Evolutionary conservation across 768 basidiomycete species (phyloP).

Genomic region (Pleurotus eryngii): DNA sequence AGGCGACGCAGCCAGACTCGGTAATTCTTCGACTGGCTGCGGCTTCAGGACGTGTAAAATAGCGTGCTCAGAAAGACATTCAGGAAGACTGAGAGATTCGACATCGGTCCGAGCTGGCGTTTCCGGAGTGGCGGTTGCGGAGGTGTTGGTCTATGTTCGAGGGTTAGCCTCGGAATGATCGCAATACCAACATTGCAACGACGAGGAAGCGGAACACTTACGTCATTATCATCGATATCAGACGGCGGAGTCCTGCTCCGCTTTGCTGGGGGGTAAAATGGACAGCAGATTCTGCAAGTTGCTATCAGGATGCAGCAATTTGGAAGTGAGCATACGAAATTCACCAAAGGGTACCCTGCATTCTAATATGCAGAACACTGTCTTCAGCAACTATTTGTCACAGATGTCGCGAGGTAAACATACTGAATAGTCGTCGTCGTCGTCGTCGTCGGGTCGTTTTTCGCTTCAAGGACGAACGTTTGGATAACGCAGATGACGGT

Average conservation of each 20-base stretch:
- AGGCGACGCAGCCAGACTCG: conserved; percentile 1
- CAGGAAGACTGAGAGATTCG: neutral
- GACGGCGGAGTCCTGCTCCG: conserved; percentile 41
- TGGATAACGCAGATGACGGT: neutral
- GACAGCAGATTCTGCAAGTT: conserved; percentile 39
- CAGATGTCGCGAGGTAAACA: neutral
- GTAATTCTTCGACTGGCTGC: neutral
- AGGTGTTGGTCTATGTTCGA: neutral
- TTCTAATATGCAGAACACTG: conserved; percentile 17
- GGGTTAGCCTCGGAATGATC: neutral
- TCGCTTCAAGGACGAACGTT: conserved; percentile 22
- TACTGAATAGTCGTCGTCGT: conserved; percentile 5
- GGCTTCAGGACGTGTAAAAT: neutral
- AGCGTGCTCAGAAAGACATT: neutral
- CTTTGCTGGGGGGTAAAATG: conserved; percentile 41
- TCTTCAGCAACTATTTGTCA: no score
- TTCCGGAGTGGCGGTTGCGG: neutral
- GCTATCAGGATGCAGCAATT: neutral
- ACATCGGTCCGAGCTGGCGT: neutral
- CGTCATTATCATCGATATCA: conserved; percentile 24
- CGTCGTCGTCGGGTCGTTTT: conserved; percentile 26
- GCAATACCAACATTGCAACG: neutral
- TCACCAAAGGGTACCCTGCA: conserved; percentile 43
- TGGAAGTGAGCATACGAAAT: conserved; percentile 5
- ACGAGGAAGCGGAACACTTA: conserved; percentile 13